Evolutionary conservation across 805 yeast species (phyloP).

Genomic region (Schwanniomyces pseudopolymorphus): DNA sequence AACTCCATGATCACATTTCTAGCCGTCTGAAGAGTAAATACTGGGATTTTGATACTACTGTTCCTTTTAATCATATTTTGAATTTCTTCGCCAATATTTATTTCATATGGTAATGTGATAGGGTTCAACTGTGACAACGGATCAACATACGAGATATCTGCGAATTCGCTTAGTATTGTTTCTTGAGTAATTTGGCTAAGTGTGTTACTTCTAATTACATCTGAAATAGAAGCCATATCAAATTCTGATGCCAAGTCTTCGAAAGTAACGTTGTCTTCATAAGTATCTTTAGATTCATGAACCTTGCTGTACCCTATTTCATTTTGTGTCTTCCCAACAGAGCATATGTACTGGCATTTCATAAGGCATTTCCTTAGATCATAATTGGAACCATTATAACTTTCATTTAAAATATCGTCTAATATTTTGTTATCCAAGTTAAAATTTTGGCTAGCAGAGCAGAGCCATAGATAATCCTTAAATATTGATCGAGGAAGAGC

Average conservation of each 20-base stretch:
- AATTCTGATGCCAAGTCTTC: constrained; percentile 9
- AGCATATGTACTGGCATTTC: constrained; percentile 44
- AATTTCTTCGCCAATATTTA: constrained; percentile 28
- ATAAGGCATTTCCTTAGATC: constrained; percentile 52
- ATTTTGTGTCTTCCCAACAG: background rate
- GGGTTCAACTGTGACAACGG: constrained; percentile 28
- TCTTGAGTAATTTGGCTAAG: constrained; percentile 27
- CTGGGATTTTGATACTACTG: background rate
- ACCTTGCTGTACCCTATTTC: background rate
- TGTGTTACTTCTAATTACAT: constrained; percentile 24
- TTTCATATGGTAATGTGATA: constrained; percentile 37
- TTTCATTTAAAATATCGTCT: constrained; percentile 19
- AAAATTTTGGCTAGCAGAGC: constrained; percentile 35
- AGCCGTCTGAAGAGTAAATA: constrained; percentile 11
- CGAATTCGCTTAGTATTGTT: constrained; percentile 30
- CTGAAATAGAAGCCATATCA: constrained; percentile 29
- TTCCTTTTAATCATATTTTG: background rate
- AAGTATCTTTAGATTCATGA: background rate
- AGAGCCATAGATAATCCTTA: constrained; percentile 40
- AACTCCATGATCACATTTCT: constrained; percentile 16
- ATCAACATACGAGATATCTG: constrained; percentile 32
- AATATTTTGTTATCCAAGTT: constrained; percentile 30
- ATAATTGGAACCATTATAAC: constrained; percentile 15
- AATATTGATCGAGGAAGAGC: constrained; percentile 15
- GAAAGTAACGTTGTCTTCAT: background rate